Conservation (phyloP, 768 basidiomycete genomes). For the Mycena vitilis region DNA sequence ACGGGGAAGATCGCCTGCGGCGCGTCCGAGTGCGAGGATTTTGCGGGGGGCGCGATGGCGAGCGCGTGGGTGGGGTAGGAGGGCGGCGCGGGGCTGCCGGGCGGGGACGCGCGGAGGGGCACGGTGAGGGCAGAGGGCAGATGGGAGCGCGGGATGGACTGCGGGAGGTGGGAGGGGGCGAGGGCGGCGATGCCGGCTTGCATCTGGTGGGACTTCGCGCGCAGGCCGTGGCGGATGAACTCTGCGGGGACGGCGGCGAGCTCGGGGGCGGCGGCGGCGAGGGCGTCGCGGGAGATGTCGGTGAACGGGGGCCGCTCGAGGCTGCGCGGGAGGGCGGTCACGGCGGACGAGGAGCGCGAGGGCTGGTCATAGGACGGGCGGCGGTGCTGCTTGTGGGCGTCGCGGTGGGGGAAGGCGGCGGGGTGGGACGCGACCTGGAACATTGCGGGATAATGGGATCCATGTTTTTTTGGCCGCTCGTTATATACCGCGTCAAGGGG, state of each 20-base stretch:
- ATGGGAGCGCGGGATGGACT: slow-evolving; percentile 44
- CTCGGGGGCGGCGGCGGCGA: slow-evolving; percentile 63
- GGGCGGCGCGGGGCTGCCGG: slow-evolving; percentile 36
- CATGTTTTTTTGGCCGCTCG: background rate
- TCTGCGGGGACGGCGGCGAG: slow-evolving; percentile 59
- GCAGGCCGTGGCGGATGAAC: slow-evolving; percentile 65
- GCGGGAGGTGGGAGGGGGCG: slow-evolving; percentile 47
- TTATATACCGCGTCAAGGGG: background rate
- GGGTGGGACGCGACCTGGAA: slow-evolving; percentile 10
- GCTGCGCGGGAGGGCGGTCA: slow-evolving; percentile 56
- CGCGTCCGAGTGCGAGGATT: slow-evolving; percentile 26
- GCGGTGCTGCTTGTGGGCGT: background rate
- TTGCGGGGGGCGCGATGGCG: slow-evolving; percentile 52
- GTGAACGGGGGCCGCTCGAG: slow-evolving; percentile 64
- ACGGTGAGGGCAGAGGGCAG: slow-evolving; percentile 44
- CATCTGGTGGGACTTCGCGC: slow-evolving; percentile 36
- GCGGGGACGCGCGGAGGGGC: slow-evolving; percentile 31
- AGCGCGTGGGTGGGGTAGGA: slow-evolving; percentile 58
- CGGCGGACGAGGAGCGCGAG: background rate
- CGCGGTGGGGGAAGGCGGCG: background rate
- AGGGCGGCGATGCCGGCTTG: slow-evolving; percentile 43
- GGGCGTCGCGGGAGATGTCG: slow-evolving; percentile 57
- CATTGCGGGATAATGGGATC: background rate
- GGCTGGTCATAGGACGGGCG: background rate
- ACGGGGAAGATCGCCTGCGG: slow-evolving; percentile 65